Conservation (phyloP, 371 early-diverging fungal species). For the Circinella minor region DNA sequence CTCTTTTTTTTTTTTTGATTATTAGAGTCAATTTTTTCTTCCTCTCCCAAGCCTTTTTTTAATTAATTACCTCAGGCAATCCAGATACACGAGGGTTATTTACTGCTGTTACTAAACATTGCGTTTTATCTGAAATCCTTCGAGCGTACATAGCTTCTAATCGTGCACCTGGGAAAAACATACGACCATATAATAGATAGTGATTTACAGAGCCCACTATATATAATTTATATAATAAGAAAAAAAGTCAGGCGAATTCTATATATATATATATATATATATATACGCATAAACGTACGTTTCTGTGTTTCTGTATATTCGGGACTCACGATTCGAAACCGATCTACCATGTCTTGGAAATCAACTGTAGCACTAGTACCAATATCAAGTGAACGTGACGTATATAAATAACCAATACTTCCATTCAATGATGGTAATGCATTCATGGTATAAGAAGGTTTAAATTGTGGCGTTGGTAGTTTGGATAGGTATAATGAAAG, state of each 20-base stretch:
- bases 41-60: not conserved
- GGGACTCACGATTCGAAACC: conserved; percentile 52
- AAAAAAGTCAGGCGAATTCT: not conserved
- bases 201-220: conserved; percentile 28
- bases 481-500: conserved; percentile 75
- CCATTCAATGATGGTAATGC: conserved; percentile 71
- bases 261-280: not conserved
- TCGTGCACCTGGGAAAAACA: conserved; percentile 78
- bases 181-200: conserved; percentile 74
- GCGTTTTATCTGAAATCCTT: conserved; percentile 62
- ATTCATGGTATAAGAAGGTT: conserved; percentile 77
- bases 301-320: conserved; percentile 14
- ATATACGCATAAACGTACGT: not conserved
- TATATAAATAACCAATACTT: conserved; percentile 83
- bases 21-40: not conserved
- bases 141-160: conserved; percentile 78
- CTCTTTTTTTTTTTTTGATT: too few relatives aligned
- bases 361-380: conserved; percentile 66
- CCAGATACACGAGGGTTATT: conserved; percentile 56
- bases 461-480: conserved; percentile 74
- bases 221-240: not conserved
- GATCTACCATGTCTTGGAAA: conserved; percentile 63
- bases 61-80: conserved; percentile 57
- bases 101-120: conserved; percentile 75
- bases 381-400: conserved; percentile 70